Evolutionary conservation across 192 early-diverging fungal species (phyloP).

Genomic region (Coemansia sp.): DNA sequence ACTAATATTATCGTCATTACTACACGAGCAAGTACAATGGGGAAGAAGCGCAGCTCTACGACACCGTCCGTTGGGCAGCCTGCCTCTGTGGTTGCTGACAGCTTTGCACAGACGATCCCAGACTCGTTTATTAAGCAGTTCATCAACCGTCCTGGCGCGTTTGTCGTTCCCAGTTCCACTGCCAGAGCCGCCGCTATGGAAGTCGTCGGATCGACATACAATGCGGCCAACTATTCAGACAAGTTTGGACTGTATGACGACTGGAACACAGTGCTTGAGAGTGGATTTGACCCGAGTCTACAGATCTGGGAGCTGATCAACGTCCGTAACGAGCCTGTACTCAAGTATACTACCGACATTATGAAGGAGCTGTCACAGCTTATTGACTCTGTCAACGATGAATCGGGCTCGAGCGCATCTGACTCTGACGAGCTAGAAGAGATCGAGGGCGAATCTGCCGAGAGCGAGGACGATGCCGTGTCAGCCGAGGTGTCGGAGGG

Average conservation of each 20-base stretch:
- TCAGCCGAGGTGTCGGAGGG: slow-evolving; percentile 18
- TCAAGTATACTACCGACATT: slow-evolving; percentile 61
- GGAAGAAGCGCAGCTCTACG: slow-evolving; percentile 18
- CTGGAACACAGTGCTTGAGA: slow-evolving; percentile 35
- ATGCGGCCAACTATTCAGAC: slow-evolving; percentile 44
- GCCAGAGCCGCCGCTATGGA: slow-evolving; percentile 49
- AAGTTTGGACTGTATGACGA: slow-evolving; percentile 56
- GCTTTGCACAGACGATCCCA: slow-evolving; percentile 32
- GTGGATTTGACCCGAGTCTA: slow-evolving; percentile 58
- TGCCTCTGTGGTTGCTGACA: neutral
- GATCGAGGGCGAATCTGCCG: slow-evolving; percentile 18
- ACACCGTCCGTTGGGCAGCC: neutral
- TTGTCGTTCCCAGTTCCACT: slow-evolving; percentile 36
- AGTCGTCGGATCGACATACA: slow-evolving; percentile 43
- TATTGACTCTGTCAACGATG: slow-evolving; percentile 48
- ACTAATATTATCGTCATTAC: slow-evolving; percentile 8
- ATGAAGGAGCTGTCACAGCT: slow-evolving; percentile 57
- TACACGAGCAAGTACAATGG: slow-evolving; percentile 9
- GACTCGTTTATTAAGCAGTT: slow-evolving; percentile 45
- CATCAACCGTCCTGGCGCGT: slow-evolving; percentile 36
- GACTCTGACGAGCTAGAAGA: slow-evolving; percentile 51
- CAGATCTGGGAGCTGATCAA: slow-evolving; percentile 96
- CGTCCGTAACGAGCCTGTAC: slow-evolving; percentile 81
- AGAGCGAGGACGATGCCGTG: slow-evolving; percentile 33
- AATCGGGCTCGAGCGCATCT: slow-evolving; percentile 27